Percentiles rank a stretch among this genome's conserved stretches.
phyloP scores from a whole-genome alignment of 106 monocot genomes.

The Narthecium ossifragum region DNA sequence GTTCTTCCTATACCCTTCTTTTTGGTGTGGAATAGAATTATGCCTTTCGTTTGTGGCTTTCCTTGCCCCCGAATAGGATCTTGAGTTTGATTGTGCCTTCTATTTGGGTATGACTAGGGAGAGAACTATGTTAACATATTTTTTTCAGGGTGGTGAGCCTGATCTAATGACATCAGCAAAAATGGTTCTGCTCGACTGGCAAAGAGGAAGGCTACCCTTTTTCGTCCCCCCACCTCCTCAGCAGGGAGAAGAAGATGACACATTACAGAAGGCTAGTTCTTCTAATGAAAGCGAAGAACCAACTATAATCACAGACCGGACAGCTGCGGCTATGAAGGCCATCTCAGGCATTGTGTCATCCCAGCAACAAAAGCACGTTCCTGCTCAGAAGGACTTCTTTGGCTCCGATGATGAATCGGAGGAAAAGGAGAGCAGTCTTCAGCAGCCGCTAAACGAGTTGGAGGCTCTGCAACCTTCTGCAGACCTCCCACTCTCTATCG shows the following conservation, averaged over 20 bases:
- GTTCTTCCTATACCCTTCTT: too few species aligned
- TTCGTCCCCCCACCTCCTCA: slow-evolving; percentile 51
- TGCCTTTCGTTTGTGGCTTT: background rate
- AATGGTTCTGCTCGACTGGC: slow-evolving; percentile 77
- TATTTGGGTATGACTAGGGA: background rate
- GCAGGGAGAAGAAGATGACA: slow-evolving; percentile 15
- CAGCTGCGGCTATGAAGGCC: slow-evolving; percentile 40
- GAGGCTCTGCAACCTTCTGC: too few species aligned
- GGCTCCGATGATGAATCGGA: slow-evolving; percentile 5
- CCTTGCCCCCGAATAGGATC: background rate
- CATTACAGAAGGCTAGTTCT: slow-evolving; percentile 3
- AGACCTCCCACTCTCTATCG: too few species aligned
- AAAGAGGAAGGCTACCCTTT: slow-evolving; percentile 75
- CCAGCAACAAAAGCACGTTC: slow-evolving; percentile 46
- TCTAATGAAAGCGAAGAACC: slow-evolving; percentile 13
- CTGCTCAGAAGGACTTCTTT: slow-evolving; percentile 34
- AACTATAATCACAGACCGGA: slow-evolving; percentile 18
- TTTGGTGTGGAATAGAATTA: background rate
- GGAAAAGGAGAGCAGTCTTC: background rate
- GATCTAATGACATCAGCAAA: slow-evolving; percentile 62
- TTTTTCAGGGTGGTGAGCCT: slow-evolving; percentile 61
- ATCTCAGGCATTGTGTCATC: slow-evolving; percentile 47
- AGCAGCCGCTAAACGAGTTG: background rate
- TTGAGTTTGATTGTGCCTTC: background rate
- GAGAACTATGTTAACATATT: too few species aligned